Percentiles rank a stretch among this genome's conserved stretches.
Evolutionary conservation across 345 rosid species (phyloP).

Genomic region (Populus simonii): DNA sequence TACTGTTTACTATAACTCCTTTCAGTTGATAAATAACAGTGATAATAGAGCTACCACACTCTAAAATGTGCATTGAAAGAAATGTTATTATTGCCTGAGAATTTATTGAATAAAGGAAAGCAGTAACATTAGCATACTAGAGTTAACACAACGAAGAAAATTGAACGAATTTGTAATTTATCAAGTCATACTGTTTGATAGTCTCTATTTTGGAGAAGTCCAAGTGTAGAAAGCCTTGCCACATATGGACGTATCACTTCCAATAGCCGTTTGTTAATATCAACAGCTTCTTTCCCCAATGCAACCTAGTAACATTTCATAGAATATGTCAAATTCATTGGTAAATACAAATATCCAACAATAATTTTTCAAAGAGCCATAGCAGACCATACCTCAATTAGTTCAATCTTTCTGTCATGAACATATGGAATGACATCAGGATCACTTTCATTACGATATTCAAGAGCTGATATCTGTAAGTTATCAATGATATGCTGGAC

Average conservation of each 20-base stretch:
- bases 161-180: conserved; percentile 6
- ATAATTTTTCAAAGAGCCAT: conserved; percentile 4
- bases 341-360: neutral
- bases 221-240: conserved; percentile 53
- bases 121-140: neutral
- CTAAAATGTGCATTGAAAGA: neutral
- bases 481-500: conserved; percentile 79
- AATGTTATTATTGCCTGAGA: neutral
- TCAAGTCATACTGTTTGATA: conserved; percentile 63
- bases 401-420: conserved; percentile 73
- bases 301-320: conserved; percentile 59
- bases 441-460: conserved; percentile 81
- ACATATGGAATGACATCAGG: conserved; percentile 75
- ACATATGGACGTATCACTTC: conserved; percentile 73
- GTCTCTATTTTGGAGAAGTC: conserved; percentile 67
- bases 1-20: no score
- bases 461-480: conserved; percentile 78
- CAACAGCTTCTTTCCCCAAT: conserved; percentile 77
- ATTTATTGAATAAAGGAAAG: neutral
- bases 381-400: conserved; percentile 64
- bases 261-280: conserved; percentile 53
- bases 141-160: neutral
- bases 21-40: no score
- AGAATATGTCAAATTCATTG: neutral
- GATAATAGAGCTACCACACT: neutral